A percentile compares a stretch with the other conserved stretches of the same genome.
Evolutionary conservation across 345 rosid species (phyloP).

Genomic region (Eucalyptus fibrosa): DNA sequence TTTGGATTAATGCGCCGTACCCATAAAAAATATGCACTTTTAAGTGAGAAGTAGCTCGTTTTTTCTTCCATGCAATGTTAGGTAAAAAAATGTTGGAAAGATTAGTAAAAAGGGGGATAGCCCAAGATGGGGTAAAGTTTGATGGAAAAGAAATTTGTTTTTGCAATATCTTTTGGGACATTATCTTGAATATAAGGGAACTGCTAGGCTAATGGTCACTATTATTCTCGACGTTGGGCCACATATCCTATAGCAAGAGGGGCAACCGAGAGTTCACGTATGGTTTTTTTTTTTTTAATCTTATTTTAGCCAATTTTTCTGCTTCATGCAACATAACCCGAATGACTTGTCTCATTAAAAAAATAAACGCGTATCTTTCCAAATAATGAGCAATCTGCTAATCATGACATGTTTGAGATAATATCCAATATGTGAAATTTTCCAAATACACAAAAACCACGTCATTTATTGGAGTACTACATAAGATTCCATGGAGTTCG

Average conservation of each 20-base stretch:
- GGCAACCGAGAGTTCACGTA: background rate
- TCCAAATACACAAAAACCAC: background rate
- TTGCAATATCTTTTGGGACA: background rate
- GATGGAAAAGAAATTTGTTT: background rate
- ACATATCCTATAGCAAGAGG: background rate
- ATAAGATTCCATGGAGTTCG: background rate
- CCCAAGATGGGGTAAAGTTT: background rate
- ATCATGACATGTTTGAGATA: background rate
- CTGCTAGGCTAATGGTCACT: background rate
- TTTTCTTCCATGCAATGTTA: background rate
- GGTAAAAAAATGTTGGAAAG: background rate
- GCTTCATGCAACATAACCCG: background rate
- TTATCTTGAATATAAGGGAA: no score
- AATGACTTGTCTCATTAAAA: background rate
- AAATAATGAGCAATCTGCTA: background rate
- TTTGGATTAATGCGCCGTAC: background rate
- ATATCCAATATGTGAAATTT: background rate
- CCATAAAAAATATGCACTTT: background rate
- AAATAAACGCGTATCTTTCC: background rate
- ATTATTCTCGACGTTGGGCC: background rate
- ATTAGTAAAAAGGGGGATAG: background rate
- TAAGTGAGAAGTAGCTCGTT: background rate
- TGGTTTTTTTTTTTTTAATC: background rate
- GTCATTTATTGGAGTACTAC: background rate
- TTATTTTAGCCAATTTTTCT: background rate